Conservation (phyloP, 2,329 filamentous ascomycete species). For the Ceratocystis smalleyi region DNA sequence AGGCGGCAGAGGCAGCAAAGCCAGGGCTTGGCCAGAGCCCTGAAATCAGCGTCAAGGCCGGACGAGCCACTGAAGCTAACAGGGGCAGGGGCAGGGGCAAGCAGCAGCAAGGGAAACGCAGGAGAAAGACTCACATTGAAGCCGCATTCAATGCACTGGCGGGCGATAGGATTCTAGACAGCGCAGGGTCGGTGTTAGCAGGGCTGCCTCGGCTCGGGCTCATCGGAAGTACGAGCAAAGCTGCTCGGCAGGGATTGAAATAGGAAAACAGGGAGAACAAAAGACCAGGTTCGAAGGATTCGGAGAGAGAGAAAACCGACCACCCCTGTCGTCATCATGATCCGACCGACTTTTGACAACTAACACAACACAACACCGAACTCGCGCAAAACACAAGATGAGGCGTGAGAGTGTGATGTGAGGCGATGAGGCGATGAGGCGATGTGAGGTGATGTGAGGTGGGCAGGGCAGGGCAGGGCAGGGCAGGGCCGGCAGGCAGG, state of each 20-base stretch:
- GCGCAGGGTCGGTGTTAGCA: conserved; percentile 7
- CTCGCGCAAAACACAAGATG: not conserved
- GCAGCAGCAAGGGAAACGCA: not conserved
- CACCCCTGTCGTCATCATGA: not conserved
- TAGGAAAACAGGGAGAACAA: not conserved
- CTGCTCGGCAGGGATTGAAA: not conserved
- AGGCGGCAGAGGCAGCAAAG: not conserved
- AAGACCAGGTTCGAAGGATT: conserved; percentile 3
- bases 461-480: no score
- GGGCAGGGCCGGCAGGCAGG: no score
- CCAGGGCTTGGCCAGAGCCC: not conserved
- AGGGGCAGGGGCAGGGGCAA: not conserved
- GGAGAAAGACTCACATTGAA: conserved; percentile 44
- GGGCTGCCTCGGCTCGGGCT: conserved; percentile 12
- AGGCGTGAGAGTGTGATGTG: not conserved
- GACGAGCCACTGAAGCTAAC: not conserved
- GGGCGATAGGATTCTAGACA: conserved; percentile 18
- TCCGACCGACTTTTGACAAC: conserved; percentile 5
- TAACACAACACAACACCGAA: not conserved
- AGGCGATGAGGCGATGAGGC: not conserved
- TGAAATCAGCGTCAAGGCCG: no score
- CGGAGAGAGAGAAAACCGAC: not conserved
- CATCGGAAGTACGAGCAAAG: conserved; percentile 4
- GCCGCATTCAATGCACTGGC: conserved; percentile 76
- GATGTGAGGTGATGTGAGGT: no score